These are phyloP conservation scores for Alternaria panax DNA, from an alignment of 2,329 filamentous ascomycete species.

Conservation along the genomic window DNA sequence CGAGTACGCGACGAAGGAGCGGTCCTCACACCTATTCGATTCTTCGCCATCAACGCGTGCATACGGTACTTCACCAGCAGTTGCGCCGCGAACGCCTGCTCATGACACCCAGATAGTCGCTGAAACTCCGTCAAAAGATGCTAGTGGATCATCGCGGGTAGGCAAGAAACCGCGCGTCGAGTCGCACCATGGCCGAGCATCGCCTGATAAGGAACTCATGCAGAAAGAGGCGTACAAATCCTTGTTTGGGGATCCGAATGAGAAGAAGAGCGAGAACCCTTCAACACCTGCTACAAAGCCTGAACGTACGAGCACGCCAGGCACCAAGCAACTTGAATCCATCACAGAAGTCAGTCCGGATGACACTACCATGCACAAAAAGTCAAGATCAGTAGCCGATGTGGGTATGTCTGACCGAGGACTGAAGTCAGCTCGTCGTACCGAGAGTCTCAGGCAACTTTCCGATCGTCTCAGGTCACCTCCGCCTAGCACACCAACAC, in stretches of 20 bases:
- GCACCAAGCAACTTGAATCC: conserved; percentile 53
- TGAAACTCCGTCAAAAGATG: conserved; percentile 22
- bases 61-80: conserved; percentile 39
- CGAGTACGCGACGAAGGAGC: conserved; percentile 47
- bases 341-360: conserved; percentile 61
- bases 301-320: conserved; percentile 32
- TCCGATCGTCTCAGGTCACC: conserved; percentile 46
- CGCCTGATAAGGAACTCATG: conserved; percentile 18
- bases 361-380: conserved; percentile 51
- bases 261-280: conserved; percentile 28
- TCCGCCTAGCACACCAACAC: conserved; percentile 41
- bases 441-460: conserved; percentile 40
- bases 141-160: conserved; percentile 8
- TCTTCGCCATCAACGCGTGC: conserved; percentile 48
- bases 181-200: conserved; percentile 16
- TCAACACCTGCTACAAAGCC: conserved; percentile 38
- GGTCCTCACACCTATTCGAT: conserved; percentile 47
- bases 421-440: conserved; percentile 51
- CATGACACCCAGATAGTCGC: conserved; percentile 18
- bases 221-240: conserved; percentile 39
- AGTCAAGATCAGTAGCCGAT: conserved; percentile 53
- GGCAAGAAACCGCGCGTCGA: conserved; percentile 15
- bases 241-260: conserved; percentile 44
- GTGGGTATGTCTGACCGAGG: conserved; percentile 53
- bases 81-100: conserved; percentile 28